Base-by-base conservation (phyloP, 2,329 filamentous ascomycete species). In the Ophiognomonia clavigignenti-juglandacearum region DNA sequence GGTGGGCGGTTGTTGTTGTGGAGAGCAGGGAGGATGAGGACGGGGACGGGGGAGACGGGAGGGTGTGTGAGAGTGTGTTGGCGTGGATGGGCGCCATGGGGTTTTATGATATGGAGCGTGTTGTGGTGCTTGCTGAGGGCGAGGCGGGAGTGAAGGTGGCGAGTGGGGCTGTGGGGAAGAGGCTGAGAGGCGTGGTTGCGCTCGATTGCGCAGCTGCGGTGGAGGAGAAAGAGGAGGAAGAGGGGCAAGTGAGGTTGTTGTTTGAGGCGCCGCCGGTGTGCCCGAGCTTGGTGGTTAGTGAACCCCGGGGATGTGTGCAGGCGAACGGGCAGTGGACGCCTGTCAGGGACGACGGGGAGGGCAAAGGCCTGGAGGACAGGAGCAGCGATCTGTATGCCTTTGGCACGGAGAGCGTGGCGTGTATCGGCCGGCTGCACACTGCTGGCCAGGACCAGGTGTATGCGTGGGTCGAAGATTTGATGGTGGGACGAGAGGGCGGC, bases 11-110 rank as follows among this genome's bases (percentile, higher is more conserved):
- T 8, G 71, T 86, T 2, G 74, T 83, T 18, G 72, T 72, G 6
- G 83, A 86, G 63, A 82, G 83, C 47, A 81, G 81, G 0, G 82
- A 81, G 0, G 84, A 80, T 4, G 83, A 80, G 4, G 83, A 87
- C 3, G 73, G 72, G 1, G 68, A 78, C 0, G 83, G 86, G 56
- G 70, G 82, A 3, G 63, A 86, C 27, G 84, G 79, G 74, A 72
- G 72, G 23, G 62, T 86, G 29, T 84, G 79, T 74, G 72, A 72
- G 22, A 81, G 76, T 50, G 65, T 86, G 27, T 63, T 87, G 4
- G 73, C 74, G 24, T 86, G 82, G 75, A 67, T 84, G 70, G 13
- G 23, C 13, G 64, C 59, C 2, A 64, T 77, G 41, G 63, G 67
- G 2, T 58, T 67, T 24, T 80, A 85, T 56, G 74, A 86, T 59